Evolutionary conservation across 78 protist genomes (phyloP).

Genomic region (Dictyostelium firmibasis): DNA sequence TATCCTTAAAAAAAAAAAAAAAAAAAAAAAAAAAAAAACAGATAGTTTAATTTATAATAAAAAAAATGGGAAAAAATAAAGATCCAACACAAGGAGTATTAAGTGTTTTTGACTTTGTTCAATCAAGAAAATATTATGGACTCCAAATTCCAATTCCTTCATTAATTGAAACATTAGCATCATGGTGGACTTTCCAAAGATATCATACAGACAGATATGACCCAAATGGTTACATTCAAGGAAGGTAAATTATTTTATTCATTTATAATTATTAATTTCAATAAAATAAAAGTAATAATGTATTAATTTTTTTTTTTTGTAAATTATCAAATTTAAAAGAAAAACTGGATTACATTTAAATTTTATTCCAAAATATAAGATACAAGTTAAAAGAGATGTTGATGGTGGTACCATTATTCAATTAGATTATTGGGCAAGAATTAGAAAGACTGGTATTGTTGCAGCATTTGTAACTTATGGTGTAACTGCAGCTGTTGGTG

Average conservation of each 20-base stretch:
- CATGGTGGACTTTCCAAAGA: conserved; percentile 74
- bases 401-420: conserved; percentile 74
- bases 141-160: conserved; percentile 56
- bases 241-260: conserved; percentile 20
- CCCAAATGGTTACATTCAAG: conserved; percentile 69
- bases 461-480: conserved; percentile 75
- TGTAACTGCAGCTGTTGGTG: conserved; percentile 74
- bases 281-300: background rate
- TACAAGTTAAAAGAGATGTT: conserved; percentile 44
- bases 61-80: conserved; percentile 2
- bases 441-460: conserved; percentile 74
- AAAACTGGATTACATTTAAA: conserved; percentile 77
- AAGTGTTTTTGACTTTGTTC: conserved; percentile 77
- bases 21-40: background rate
- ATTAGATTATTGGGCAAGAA: conserved; percentile 76
- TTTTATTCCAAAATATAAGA: conserved; percentile 67
- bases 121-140: conserved; percentile 78
- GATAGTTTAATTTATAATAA: background rate
- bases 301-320: background rate
- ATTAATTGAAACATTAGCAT: conserved; percentile 3
- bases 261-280: background rate
- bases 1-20: background rate
- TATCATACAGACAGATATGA: conserved; percentile 64
- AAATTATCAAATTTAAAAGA: too few species aligned
- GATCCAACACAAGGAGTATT: conserved; percentile 73